These are phyloP conservation scores for Isochrysis galbana DNA, from an alignment of 78 protist genomes.

Conservation along the genomic window DNA sequence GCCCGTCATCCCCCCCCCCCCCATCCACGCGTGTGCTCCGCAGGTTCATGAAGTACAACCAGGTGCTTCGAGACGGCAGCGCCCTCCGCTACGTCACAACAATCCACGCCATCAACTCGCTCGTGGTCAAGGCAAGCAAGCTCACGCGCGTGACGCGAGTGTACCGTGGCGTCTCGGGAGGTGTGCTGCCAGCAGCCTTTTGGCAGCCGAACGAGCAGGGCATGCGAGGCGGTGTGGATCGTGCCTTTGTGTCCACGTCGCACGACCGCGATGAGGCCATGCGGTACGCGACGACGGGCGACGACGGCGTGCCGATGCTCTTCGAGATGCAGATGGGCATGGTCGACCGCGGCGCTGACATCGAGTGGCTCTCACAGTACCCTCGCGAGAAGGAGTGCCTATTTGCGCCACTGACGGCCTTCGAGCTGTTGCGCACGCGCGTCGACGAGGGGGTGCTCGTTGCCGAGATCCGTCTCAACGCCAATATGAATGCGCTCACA, in stretches of 20 bases:
- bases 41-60: too few relatives aligned
- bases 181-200: constrained; percentile 14
- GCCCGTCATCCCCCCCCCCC: background rate
- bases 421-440: constrained; percentile 8
- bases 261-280: constrained; percentile 16
- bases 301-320: background rate
- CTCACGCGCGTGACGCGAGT: background rate
- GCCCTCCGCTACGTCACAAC: background rate
- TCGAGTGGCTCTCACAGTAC: background rate
- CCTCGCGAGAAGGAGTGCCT: constrained; percentile 16
- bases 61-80: background rate
- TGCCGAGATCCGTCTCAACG: background rate
- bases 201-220: background rate
- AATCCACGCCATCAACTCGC: constrained; percentile 2
- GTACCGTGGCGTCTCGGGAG: constrained; percentile 33
- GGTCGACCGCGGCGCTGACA: constrained; percentile 10
- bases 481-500: background rate
- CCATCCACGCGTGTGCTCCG: background rate
- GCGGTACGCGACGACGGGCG: background rate
- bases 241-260: constrained; percentile 33
- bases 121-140: background rate
- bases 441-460: background rate
- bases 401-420: background rate
- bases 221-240: constrained; percentile 33
- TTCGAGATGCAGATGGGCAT: background rate